Conservation (phyloP, 495 filamentous ascomycete species). For the Podospora pseudoanserina region DNA sequence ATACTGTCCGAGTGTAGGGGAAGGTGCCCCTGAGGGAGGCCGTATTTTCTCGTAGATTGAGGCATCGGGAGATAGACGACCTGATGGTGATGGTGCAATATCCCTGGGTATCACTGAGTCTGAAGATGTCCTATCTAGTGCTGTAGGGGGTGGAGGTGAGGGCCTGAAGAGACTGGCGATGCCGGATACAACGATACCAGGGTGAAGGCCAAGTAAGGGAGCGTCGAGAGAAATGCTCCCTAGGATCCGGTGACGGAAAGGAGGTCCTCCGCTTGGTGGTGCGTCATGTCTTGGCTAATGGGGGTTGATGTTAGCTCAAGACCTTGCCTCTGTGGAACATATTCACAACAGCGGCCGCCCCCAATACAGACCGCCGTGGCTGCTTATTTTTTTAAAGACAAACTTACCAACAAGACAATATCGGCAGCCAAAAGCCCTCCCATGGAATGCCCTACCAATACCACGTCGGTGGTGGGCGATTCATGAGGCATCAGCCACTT, state of each 20-base stretch:
- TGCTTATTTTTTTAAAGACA: background rate
- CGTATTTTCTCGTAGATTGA: slow-evolving; percentile 37
- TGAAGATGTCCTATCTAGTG: slow-evolving; percentile 16
- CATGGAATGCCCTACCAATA: slow-evolving; percentile 87
- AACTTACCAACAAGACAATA: slow-evolving; percentile 58
- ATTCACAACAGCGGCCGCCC: background rate
- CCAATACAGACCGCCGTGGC: background rate
- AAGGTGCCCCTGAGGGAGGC: slow-evolving; percentile 26
- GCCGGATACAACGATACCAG: slow-evolving; percentile 76
- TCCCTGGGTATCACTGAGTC: background rate
- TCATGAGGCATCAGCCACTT: slow-evolving; percentile 80
- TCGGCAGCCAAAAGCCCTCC: slow-evolving; percentile 83
- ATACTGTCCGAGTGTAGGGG: slow-evolving; percentile 17
- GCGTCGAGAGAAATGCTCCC: slow-evolving; percentile 84
- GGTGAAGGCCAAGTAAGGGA: slow-evolving; percentile 85
- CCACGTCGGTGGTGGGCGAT: slow-evolving; percentile 66
- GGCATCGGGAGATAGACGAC: slow-evolving; percentile 29
- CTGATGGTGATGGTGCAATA: slow-evolving; percentile 9
- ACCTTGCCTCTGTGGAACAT: background rate
- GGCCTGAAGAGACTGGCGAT: slow-evolving; percentile 71
- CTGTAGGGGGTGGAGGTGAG: slow-evolving; percentile 39
- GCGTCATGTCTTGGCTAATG: slow-evolving; percentile 7
- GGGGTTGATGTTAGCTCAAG: slow-evolving; percentile 12
- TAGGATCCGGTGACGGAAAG: slow-evolving; percentile 71
- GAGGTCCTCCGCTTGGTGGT: slow-evolving; percentile 17